These are phyloP conservation scores for Dipteronia sinensis DNA, from an alignment of 345 rosid genomes.

Conservation along the genomic window DNA sequence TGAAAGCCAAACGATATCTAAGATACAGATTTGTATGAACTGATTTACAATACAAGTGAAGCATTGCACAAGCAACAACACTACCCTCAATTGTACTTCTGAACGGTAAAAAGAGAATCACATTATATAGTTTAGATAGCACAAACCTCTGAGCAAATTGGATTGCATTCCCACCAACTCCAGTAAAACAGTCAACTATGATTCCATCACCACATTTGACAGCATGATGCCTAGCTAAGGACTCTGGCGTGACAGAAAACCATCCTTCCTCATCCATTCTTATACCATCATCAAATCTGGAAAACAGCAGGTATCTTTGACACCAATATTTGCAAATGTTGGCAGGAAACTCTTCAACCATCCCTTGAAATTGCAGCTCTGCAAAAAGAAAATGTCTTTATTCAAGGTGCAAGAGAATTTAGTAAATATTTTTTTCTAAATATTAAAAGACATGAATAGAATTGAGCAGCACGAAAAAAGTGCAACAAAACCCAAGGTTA, in stretches of 20 bases:
- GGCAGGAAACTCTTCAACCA: conserved; percentile 44
- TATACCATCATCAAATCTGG: conserved; percentile 79
- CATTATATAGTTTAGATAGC: conserved; percentile 4
- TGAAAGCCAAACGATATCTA: neutral
- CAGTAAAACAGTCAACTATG: conserved; percentile 82
- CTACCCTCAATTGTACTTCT: neutral
- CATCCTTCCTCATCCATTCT: conserved; percentile 98
- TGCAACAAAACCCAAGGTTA: neutral
- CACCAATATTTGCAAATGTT: conserved; percentile 74
- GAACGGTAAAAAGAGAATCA: neutral
- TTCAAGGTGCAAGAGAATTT: neutral
- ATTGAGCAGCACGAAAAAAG: neutral
- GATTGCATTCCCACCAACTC: conserved; percentile 96
- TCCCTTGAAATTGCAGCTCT: conserved; percentile 48
- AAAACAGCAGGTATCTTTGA: conserved; percentile 79
- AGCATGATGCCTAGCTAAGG: conserved; percentile 86
- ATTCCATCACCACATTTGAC: conserved; percentile 56
- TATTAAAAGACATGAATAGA: neutral
- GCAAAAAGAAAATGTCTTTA: conserved; percentile 25
- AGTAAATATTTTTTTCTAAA: neutral
- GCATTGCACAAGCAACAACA: neutral
- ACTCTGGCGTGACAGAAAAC: conserved; percentile 97
- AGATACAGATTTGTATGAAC: neutral
- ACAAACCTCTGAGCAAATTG: conserved; percentile 74
- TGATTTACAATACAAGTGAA: neutral